Percentiles rank a stretch among this genome's conserved stretches.
Conservation (phyloP, 495 filamentous ascomycete genomes). For the Pseudotulostoma volvatum region DNA sequence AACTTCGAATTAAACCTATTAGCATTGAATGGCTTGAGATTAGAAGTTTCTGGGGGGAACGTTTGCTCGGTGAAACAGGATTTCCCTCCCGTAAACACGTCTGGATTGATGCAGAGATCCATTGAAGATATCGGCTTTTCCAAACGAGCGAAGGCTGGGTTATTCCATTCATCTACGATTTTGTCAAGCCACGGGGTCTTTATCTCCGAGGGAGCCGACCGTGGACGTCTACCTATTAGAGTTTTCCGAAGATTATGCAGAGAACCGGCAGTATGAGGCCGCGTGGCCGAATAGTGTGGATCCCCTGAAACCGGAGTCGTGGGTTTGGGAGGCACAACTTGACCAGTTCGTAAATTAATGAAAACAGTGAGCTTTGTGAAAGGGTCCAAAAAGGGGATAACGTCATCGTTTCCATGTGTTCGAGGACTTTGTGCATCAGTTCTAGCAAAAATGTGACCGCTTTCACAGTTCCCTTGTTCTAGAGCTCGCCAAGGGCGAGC, state of each 20-base stretch:
- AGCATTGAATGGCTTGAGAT: constrained; percentile 5
- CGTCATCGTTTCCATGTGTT: too few species aligned
- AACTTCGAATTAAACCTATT: constrained; percentile 37
- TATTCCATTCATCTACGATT: constrained; percentile 36
- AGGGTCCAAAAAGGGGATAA: constrained; percentile 53
- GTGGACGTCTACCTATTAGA: constrained; percentile 4
- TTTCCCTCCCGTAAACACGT: neutral
- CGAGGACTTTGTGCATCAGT: too few species aligned
- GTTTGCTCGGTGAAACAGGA: neutral
- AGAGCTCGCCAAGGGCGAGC: too few species aligned
- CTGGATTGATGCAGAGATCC: constrained; percentile 3
- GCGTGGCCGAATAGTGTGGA: neutral
- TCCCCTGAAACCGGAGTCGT: neutral
- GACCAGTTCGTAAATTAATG: constrained; percentile 47
- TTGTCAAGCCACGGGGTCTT: constrained; percentile 22
- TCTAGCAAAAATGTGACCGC: too few species aligned
- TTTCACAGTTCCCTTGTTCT: too few species aligned
- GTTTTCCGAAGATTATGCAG: constrained; percentile 1
- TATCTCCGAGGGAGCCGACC: constrained; percentile 4
- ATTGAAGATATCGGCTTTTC: constrained; percentile 32
- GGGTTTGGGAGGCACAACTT: constrained; percentile 20
- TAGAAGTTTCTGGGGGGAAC: constrained; percentile 2
- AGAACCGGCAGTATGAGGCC: constrained; percentile 12
- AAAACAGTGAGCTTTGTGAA: constrained; percentile 38
- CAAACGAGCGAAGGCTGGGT: constrained; percentile 41